These are phyloP conservation scores for Tetrahymena elliotti DNA, from an alignment of 73 alveolate genomes.

Conservation along the genomic window DNA sequence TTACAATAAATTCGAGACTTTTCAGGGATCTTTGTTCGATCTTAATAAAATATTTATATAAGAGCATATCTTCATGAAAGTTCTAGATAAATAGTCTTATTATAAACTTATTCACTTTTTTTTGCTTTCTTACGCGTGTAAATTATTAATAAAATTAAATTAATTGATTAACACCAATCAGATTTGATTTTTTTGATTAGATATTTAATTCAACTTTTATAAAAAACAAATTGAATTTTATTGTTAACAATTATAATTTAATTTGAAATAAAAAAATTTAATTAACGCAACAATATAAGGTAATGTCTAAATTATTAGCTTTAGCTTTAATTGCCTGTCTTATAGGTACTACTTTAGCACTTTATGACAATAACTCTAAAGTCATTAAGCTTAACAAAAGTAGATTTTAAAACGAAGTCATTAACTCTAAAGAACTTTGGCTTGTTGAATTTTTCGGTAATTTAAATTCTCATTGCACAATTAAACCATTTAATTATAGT, in stretches of 20 bases:
- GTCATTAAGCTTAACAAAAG: slow-evolving; percentile 63
- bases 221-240: not conserved
- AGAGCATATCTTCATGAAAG: not conserved
- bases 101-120: not conserved
- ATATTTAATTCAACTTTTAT: not conserved
- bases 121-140: not conserved
- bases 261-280: not conserved
- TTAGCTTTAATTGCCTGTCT: not conserved
- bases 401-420: slow-evolving; percentile 69
- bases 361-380: slow-evolving; percentile 57
- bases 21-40: not conserved
- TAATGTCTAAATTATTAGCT: not conserved
- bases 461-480: not conserved
- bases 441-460: slow-evolving; percentile 75
- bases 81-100: not conserved
- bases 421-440: slow-evolving; percentile 78
- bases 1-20: not conserved
- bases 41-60: not conserved
- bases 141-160: not conserved
- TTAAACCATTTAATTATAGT: too few relatives aligned
- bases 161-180: not conserved
- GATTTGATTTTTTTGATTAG: not conserved
- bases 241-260: not conserved
- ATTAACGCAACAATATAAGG: not conserved
- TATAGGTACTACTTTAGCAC: slow-evolving; percentile 15